phyloP scores from a whole-genome alignment of 2,329 filamentous ascomycete species.

The Lomentospora prolificans region DNA sequence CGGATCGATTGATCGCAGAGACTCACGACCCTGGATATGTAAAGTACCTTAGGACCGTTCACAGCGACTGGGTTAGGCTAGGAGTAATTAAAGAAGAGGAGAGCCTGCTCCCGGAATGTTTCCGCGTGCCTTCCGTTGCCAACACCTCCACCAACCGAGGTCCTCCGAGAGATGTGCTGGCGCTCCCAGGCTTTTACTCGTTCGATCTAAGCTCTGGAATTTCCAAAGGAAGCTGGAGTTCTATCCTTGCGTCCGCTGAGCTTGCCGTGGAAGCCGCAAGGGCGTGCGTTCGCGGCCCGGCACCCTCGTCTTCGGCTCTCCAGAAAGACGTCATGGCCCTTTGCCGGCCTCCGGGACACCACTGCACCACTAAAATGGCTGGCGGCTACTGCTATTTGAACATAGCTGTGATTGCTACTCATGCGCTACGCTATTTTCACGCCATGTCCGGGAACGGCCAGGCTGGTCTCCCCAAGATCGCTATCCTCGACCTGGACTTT shows the following conservation, averaged over 20 bases:
- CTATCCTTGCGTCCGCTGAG: slow-evolving; percentile 14
- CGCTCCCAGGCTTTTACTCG: slow-evolving; percentile 15
- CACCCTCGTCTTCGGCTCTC: background rate
- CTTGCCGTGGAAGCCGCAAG: slow-evolving; percentile 13
- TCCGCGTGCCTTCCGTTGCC: slow-evolving; percentile 10
- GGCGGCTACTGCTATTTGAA: slow-evolving; percentile 20
- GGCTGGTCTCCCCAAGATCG: slow-evolving; percentile 8
- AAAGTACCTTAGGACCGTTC: slow-evolving; percentile 12
- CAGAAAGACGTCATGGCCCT: slow-evolving; percentile 13
- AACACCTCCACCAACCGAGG: background rate
- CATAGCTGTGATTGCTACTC: slow-evolving; percentile 17
- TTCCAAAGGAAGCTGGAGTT: slow-evolving; percentile 13
- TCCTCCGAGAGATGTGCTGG: slow-evolving; percentile 13
- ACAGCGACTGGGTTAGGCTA: slow-evolving; percentile 9
- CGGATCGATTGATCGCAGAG: slow-evolving; percentile 1
- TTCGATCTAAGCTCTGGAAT: slow-evolving; percentile 18
- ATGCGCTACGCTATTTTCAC: slow-evolving; percentile 12
- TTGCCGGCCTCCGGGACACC: slow-evolving; percentile 18
- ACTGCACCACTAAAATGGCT: slow-evolving; percentile 15
- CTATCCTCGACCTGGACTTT: slow-evolving; percentile 18
- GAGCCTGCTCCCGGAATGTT: slow-evolving; percentile 17
- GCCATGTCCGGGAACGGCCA: background rate
- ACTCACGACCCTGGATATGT: slow-evolving; percentile 14
- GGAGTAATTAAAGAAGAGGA: slow-evolving; percentile 13
- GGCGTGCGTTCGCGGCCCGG: background rate